Evolutionary conservation across 495 filamentous ascomycete species (phyloP), one percentile per base, ranked within the genome.

Genomic region (Podospora pseudoanserina): DNA sequence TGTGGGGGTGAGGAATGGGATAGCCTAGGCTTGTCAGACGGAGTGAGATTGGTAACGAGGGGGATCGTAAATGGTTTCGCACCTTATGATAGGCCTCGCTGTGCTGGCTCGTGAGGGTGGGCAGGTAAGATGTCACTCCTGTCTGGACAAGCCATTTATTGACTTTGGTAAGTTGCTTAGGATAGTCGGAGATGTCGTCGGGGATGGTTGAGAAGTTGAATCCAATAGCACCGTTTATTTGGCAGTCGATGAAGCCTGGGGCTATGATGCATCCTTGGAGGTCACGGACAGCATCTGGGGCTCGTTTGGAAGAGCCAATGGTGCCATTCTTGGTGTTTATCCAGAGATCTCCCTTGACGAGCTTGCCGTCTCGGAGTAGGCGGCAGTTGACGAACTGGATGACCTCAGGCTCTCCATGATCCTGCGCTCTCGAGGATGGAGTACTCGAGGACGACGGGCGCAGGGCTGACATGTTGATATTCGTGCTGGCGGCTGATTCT

Each of bases 341-440:
- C 91, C 90, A 94, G 34, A 94, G 82, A 77, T 96, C 91, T 69
- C 89, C 87, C 28, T 88, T 79, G 13, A 92, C 82, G 54, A 95
- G 81, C 7, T 80, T 65, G 68, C 87, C 81, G 65, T 85, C 87
- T 63, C 86, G 85, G 59, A 92, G 77, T 13, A 94, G 81, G 32
- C 89, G 86, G 73, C 91, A 92, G 80, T 93, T 94, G 74, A 91
- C 93, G 74, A 96, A 88, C 74, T 93, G 92, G 77, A 89, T 92
- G 74, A 94, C 89, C 68, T 87, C 83, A 59, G 82, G 7, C 9
- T 16, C 39, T 13, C 15, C 39, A 11, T 3, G 15, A 13, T 3
- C 39, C 13, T 16, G 39, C 39, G 9, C 39, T 11, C 39, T 49
- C 9, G 39, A 49, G 15, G 39, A 49, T 16, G 39, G 39, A 32